Evolutionary conservation across 495 filamentous ascomycete genomes (phyloP), one percentile per base, ranked within the genome.

Genomic region (Daldinia grandis): DNA sequence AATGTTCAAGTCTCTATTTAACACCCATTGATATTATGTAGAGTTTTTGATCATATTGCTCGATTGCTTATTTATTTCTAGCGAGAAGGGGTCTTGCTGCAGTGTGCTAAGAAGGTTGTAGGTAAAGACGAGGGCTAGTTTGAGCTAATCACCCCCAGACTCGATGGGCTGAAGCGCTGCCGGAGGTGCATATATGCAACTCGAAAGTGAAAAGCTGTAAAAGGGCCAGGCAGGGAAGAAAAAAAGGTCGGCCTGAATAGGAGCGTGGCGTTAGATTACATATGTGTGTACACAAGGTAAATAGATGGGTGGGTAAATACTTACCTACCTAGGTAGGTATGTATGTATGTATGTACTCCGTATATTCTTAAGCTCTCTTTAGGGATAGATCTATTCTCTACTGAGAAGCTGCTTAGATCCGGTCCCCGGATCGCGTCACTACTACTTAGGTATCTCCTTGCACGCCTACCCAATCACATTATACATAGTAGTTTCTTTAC

Each of bases 141-240:
- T 51, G 25, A 49, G 28, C 56, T 54, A 51, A 72, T 58, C 58
- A 33, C 44, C 67, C 49, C 53, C 17, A 58, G 59, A 63, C 31
- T 73, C 27, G 55, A 69, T 62, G 70, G 65, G 70, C 70, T 73
- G 70, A 69, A 68, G 49, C 44, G 64, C 59, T 69, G 66, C 65
- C 58, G 70, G 40, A 62, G 35, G 56, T 68, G 69, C 64, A 69
- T 69, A 47, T 62, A 68, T 62, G 61, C 60, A 62, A n/a, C 25
- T 51, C 51, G 15, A 44, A 25, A 40, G 64, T 54, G 40, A 59
- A 62, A 64, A 60, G 50, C 14, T 58, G 58, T 59, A 67, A 66
- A 63, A 44, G 57, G 60, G 62, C 27, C 56, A 17, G 35, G 21
- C 12, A 47, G 42, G 42, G 42, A 47, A 47, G 42, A 47, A 40